A percentile compares a stretch with the other conserved stretches of the same genome.
These are phyloP conservation scores for Theileria parva DNA, from an alignment of 169 alveolate species.

Conservation along the genomic window DNA sequence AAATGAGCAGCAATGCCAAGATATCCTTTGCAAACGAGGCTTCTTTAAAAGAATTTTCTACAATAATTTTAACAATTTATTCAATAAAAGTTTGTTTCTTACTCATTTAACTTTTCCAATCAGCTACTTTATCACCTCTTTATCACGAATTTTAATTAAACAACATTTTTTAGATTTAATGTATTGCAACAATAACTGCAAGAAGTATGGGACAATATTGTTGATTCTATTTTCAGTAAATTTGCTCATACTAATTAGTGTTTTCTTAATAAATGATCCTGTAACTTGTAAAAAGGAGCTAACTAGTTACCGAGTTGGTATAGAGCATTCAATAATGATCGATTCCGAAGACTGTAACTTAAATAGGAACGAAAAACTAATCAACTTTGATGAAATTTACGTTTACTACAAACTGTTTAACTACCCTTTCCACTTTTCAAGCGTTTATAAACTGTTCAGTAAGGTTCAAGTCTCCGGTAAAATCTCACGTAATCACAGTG, in stretches of 20 bases:
- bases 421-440: slow-evolving; percentile 53
- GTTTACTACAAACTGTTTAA: slow-evolving; percentile 48
- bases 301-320: neutral
- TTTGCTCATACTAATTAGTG: neutral
- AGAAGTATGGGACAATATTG: slow-evolving; percentile 13
- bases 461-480: slow-evolving; percentile 44
- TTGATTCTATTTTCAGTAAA: neutral
- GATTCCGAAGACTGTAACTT: slow-evolving; percentile 5
- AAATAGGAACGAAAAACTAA: neutral
- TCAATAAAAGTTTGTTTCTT: neutral
- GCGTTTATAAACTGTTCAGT: slow-evolving; percentile 38
- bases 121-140: neutral
- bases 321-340: neutral
- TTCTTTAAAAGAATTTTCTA: slow-evolving; percentile 5
- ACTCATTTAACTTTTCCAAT: neutral
- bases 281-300: slow-evolving; percentile 28
- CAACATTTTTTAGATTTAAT: neutral
- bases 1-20: slow-evolving; percentile 13
- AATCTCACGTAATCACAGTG: neutral
- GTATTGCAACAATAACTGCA: slow-evolving; percentile 7
- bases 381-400: slow-evolving; percentile 14
- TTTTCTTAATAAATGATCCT: slow-evolving; percentile 3
- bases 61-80: neutral
- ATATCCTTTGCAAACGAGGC: slow-evolving; percentile 8
- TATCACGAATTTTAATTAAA: neutral